phyloP scores from a whole-genome alignment of 2,329 filamentous ascomycete genomes.

The Myotisia sp. region DNA sequence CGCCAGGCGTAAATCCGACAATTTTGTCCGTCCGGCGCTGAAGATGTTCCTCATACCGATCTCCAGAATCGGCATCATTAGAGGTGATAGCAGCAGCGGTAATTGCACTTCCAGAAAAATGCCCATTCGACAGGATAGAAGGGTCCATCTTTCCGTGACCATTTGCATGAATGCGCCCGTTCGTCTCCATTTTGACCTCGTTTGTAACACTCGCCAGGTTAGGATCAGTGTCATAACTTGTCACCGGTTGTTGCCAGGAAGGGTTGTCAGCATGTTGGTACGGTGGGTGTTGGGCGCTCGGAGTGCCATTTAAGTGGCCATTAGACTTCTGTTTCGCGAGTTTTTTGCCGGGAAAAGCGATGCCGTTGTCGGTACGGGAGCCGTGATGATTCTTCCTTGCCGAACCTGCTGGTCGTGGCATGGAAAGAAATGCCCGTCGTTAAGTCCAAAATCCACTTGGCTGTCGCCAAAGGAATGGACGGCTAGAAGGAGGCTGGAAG shows the following conservation, averaged over 20 bases:
- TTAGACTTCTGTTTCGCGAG: slow-evolving; percentile 44
- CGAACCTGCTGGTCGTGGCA: slow-evolving; percentile 36
- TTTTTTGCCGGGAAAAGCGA: slow-evolving; percentile 64
- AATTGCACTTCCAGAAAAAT: too few species aligned
- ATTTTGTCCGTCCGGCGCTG: slow-evolving; percentile 21
- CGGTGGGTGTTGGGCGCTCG: slow-evolving; percentile 29
- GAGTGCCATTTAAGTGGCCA: slow-evolving; percentile 39
- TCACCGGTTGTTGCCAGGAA: slow-evolving; percentile 15
- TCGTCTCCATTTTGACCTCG: slow-evolving; percentile 22
- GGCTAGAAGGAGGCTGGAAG: too few species aligned
- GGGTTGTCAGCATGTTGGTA: slow-evolving; percentile 21
- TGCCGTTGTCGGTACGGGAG: slow-evolving; percentile 72
- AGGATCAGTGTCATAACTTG: slow-evolving; percentile 14
- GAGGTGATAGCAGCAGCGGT: slow-evolving; percentile 21
- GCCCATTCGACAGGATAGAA: slow-evolving; percentile 24
- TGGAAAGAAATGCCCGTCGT: slow-evolving; percentile 30
- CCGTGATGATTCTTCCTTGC: slow-evolving; percentile 50
- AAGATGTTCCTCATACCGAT: slow-evolving; percentile 12
- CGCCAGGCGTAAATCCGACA: slow-evolving; percentile 10
- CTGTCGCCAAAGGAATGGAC: too few species aligned
- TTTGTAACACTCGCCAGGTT: slow-evolving; percentile 19
- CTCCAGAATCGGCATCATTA: slow-evolving; percentile 19
- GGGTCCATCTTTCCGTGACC: slow-evolving; percentile 23
- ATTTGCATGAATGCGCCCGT: slow-evolving; percentile 23
- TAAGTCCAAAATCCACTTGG: slow-evolving; percentile 35